These are phyloP conservation scores for Rhodotorula toruloides DNA, from an alignment of 768 basidiomycete species.

Conservation along the genomic window DNA sequence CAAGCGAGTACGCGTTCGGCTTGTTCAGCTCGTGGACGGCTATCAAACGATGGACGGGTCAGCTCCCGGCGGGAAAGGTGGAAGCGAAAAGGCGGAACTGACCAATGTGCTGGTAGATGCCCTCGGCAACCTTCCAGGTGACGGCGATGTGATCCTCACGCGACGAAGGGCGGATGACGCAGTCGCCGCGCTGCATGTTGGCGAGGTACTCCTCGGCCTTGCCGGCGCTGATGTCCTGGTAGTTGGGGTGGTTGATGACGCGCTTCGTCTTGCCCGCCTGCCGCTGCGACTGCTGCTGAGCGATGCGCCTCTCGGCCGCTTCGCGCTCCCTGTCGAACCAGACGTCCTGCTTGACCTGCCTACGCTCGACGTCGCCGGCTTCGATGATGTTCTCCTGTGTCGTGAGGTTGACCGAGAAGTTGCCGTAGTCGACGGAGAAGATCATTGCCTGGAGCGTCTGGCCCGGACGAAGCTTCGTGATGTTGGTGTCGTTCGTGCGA, in stretches of 20 bases:
- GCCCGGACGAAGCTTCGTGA: constrained; percentile 53
- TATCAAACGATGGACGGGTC: constrained; percentile 1
- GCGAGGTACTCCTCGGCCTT: constrained; percentile 87
- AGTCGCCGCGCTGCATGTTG: constrained; percentile 87
- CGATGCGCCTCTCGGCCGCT: constrained; percentile 51
- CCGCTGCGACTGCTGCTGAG: constrained; percentile 49
- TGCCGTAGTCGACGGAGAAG: constrained; percentile 60
- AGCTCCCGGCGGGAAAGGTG: neutral
- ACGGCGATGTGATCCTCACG: constrained; percentile 89
- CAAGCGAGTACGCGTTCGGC: constrained; percentile 47
- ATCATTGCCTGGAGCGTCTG: constrained; percentile 76
- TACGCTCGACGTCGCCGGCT: constrained; percentile 48
- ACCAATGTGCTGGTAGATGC: constrained; percentile 95
- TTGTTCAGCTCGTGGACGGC: constrained; percentile 52
- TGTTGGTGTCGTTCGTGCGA: constrained; percentile 46
- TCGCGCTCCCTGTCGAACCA: constrained; percentile 44
- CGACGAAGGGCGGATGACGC: constrained; percentile 91
- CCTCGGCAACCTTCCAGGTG: constrained; percentile 98
- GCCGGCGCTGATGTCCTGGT: constrained; percentile 84
- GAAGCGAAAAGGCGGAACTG: constrained; percentile 42
- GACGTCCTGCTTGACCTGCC: constrained; percentile 29
- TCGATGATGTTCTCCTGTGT: constrained; percentile 44
- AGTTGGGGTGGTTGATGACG: constrained; percentile 95
- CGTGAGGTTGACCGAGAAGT: constrained; percentile 68
- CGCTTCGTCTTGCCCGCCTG: constrained; percentile 75